Percentiles rank a stretch among this genome's conserved stretches.
These are phyloP conservation scores for Rhodomyrtus psidioides DNA, from an alignment of 441 rosid species.

Conservation along the genomic window DNA sequence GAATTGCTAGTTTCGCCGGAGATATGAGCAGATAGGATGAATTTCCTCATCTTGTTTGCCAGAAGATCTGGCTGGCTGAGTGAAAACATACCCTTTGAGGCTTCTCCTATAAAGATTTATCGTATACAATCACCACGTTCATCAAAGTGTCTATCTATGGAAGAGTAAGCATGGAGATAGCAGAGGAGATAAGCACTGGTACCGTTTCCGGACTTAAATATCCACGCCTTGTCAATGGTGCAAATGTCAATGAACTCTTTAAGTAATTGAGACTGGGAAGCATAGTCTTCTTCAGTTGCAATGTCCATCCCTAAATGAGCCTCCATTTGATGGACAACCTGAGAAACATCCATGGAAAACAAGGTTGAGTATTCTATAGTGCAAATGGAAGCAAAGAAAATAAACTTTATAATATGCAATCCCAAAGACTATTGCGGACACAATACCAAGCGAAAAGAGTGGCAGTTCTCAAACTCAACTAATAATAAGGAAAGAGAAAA, in stretches of 20 bases:
- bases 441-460: background rate
- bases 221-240: constrained; percentile 80
- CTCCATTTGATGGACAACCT: constrained; percentile 22
- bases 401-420: background rate
- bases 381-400: background rate
- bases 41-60: constrained; percentile 70
- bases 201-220: constrained; percentile 48
- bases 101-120: constrained; percentile 28
- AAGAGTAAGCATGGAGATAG: background rate
- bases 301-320: constrained; percentile 41
- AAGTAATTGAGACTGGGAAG: constrained; percentile 57
- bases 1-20: constrained; percentile 29
- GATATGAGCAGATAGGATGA: constrained; percentile 45
- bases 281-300: constrained; percentile 54
- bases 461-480: background rate
- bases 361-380: constrained; percentile 22
- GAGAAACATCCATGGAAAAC: constrained; percentile 48
- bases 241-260: constrained; percentile 55
- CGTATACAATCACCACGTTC: background rate
- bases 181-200: background rate
- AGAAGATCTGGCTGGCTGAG: constrained; percentile 72
- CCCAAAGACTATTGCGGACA: background rate
- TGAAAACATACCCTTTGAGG: constrained; percentile 61
- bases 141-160: background rate
- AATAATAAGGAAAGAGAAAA: background rate